Evolutionary conservation across 169 alveolate genomes (phyloP), one percentile per base, ranked within the genome.

Genomic region (Cryptosporidium parvum): DNA sequence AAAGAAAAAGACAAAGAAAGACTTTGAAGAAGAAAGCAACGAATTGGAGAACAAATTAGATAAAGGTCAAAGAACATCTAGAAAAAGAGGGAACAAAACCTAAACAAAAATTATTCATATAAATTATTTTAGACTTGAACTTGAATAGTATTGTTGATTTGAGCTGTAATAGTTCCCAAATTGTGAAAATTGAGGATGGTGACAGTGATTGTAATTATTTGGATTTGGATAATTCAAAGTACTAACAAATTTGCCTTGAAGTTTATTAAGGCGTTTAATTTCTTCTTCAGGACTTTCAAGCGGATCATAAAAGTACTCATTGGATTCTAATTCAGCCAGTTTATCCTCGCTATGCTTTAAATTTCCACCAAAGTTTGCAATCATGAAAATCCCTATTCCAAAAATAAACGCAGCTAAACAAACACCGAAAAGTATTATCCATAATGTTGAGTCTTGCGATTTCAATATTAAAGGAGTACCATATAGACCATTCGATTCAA

Each of bases 391-490:
- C 35, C 86, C 86, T 33, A 73, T 51, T 48, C 86, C 71, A 52
- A 73, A 21, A 2, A 73, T 16, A 23, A 73, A 58, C 33, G 86
- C 70, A 29, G 61, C 37, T 0, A 73, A 65, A 62, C 87, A 80
- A 26, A 80, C 51, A 2, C 69, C 71, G 14, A 80, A 33, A 18
- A 73, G 33, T 10, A 80, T 80, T 21, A 31, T 80, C 87, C 87
- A 80, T 7, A 80, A 45, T 8, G 75, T 45, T 14, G 62, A 61
- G 44, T 80, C 87, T 16, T 80, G 71, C 14, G 73, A 10, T 42
- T 42, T 62, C 26, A 80, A 35, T 62, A 80, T 12, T 56, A 80
- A 48, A 6, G 87, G 87, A 42, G 87, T 80, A 8, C 87, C 87
- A 42, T 80, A 80, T 65, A 59, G 4, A 21, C 87, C 75, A 62